Evolutionary conservation across 371 early-diverging fungal species (phyloP).

Genomic region (Catenaria anguillulae): DNA sequence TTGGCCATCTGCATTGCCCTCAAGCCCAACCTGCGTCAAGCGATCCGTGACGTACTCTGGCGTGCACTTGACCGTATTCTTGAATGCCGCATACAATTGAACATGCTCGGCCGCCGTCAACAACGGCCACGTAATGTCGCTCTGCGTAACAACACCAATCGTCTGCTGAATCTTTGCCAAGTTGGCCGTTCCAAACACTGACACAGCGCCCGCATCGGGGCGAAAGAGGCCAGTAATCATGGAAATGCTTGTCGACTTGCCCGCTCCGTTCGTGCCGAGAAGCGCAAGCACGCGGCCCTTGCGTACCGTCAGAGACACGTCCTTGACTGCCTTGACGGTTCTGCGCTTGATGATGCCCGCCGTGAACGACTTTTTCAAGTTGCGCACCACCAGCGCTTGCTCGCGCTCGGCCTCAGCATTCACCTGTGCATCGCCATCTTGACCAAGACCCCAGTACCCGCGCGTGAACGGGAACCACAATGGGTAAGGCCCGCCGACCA

Average conservation of each 20-base stretch:
- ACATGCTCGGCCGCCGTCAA: conserved; percentile 14
- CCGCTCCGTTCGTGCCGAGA: conserved; percentile 13
- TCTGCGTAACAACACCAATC: conserved; percentile 29
- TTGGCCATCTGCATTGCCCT: not conserved
- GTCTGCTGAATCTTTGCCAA: conserved; percentile 15
- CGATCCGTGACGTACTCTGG: not conserved
- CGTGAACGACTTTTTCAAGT: conserved; percentile 16
- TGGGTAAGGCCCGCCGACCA: not conserved
- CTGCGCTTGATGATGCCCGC: not conserved
- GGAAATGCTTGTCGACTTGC: conserved; percentile 10
- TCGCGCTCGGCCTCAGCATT: conserved; percentile 1
- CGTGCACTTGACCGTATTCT: no score
- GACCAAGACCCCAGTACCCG: conserved; percentile 4
- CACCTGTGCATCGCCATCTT: not conserved
- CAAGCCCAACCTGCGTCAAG: conserved; percentile 1
- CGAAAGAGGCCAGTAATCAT: conserved; percentile 8
- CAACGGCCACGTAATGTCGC: conserved; percentile 23
- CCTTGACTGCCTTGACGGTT: not conserved
- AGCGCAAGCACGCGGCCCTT: conserved; percentile 9
- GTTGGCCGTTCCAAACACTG: conserved; percentile 10
- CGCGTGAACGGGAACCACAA: not conserved
- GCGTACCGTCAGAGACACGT: not conserved
- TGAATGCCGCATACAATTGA: not conserved
- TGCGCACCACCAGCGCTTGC: conserved; percentile 29
- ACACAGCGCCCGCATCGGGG: conserved; percentile 9